Base-by-base conservation (phyloP, 805 yeast genomes). In the Candida ovalis region DNA sequence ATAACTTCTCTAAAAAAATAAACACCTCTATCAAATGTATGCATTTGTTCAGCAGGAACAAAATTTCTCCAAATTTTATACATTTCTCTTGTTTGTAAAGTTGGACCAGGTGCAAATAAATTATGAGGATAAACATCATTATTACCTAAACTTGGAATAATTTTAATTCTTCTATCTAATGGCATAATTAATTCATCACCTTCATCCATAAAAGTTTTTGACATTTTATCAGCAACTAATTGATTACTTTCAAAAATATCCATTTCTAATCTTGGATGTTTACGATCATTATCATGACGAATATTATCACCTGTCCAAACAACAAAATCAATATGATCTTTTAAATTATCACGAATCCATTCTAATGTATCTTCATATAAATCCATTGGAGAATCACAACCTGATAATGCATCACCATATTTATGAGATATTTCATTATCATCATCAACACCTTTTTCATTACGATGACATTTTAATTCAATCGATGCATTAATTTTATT, bases 241-340 rank as follows among this genome's bases (percentile, higher is more conserved):
- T 76, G 73, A 61, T 88, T 88, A 80, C 83, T 75, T 12, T 82
- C 84, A 52, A 87, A 79, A 41, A 88, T 88, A 48, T 82, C 80
- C 49, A 61, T 59, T 59, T 88, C 95, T 1, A 87, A 79, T 70
- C 96, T 77, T 2, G 96, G 96, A 58, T 69, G 68, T 19, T 63
- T 62, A 61, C 95, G 72, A 66, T 88, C 96, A 58, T 84, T 86
- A 63, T 88, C 96, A 63, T 88, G 96, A 47, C 96, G 74, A 41
- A 86, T 79, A 58, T 88, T 88, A 66, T 88, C 96, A 28, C 96
- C 96, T 0, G 96, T 88, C 96, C 96, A 88, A 13, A 88, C 77
- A 12, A 88, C 83, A 66, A 88, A 88, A 63, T 88, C 96, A 43
- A 88, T 82, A 54, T 88, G 81, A 63, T 86, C 94, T 51, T 73